A percentile compares a stretch with the other conserved stretches of the same genome.
Conservation (phyloP, 805 yeast species). For the Grigorovia jiainica region DNA sequence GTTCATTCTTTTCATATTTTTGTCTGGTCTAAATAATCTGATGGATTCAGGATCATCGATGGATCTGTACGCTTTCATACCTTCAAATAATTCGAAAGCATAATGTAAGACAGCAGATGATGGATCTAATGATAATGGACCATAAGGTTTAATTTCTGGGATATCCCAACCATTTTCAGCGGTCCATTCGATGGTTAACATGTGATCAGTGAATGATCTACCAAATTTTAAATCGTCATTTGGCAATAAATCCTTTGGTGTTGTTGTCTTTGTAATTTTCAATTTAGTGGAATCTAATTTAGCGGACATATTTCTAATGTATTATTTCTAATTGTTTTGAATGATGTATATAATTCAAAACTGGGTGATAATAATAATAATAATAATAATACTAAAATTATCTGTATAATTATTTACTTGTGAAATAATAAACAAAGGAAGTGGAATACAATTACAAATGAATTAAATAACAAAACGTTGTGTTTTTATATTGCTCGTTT, state of each 20-base stretch:
- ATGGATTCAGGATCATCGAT: conserved; percentile 41
- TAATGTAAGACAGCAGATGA: conserved; percentile 86
- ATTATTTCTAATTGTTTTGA: too few relatives aligned
- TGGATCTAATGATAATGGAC: conserved; percentile 68
- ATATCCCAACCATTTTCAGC: conserved; percentile 68
- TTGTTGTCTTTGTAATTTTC: conserved; percentile 33
- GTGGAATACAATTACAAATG: too few relatives aligned
- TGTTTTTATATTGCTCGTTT: too few relatives aligned
- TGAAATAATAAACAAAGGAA: too few relatives aligned
- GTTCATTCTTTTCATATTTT: conserved; percentile 86
- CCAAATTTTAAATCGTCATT: conserved; percentile 62
- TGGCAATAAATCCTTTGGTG: conserved; percentile 47
- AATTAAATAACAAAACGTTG: too few relatives aligned
- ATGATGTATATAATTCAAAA: too few relatives aligned
- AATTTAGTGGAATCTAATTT: conserved; percentile 48
- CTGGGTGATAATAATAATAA: too few relatives aligned
- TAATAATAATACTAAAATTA: too few relatives aligned
- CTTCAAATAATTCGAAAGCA: conserved; percentile 91
- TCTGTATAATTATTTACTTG: too few relatives aligned
- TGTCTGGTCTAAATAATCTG: conserved; percentile 82
- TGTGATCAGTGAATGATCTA: conserved; percentile 72
- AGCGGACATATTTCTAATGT: conserved; percentile 24
- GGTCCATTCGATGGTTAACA: conserved; percentile 80
- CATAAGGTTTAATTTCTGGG: conserved; percentile 85
- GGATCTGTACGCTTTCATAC: conserved; percentile 80